Conservation (phyloP, 1,284 basidiomycete genomes). For the Trichosporon asahii region DNA sequence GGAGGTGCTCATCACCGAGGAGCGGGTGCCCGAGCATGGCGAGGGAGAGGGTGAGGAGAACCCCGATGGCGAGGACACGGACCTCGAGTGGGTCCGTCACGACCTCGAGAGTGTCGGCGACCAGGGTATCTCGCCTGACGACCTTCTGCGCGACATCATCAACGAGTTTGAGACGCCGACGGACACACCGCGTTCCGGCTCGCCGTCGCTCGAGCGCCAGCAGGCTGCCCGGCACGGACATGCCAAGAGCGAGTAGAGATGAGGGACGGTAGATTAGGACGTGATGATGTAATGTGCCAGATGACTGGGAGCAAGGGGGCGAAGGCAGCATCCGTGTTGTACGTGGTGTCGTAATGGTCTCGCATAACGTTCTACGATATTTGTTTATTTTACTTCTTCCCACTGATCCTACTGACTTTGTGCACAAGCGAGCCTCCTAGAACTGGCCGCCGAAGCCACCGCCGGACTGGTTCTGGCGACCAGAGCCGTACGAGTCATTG, state of each 20-base stretch:
- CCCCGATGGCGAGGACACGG: conserved; percentile 18
- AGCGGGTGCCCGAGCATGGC: conserved; percentile 10
- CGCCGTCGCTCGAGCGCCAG: neutral
- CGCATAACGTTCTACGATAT: too few species aligned
- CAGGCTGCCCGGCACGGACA: neutral
- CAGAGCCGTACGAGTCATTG: conserved; percentile 10
- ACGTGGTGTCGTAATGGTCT: too few species aligned
- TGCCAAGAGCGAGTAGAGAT: neutral
- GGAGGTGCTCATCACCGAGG: neutral
- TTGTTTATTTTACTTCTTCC: neutral
- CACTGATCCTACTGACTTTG: neutral
- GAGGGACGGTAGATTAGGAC: neutral
- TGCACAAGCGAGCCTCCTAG: neutral
- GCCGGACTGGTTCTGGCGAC: neutral
- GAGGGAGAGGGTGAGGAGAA: conserved; percentile 7
- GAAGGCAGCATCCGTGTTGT: too few species aligned
- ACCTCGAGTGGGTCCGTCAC: conserved; percentile 25
- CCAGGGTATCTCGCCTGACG: neutral
- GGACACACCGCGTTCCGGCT: neutral
- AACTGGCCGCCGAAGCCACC: neutral
- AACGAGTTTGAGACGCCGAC: neutral
- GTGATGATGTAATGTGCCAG: neutral
- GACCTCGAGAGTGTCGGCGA: conserved; percentile 15
- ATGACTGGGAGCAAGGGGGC: too few species aligned
- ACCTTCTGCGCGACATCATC: conserved; percentile 7